Evolutionary conservation across 305 asterid genomes (phyloP).

Genomic region (Fraxinus greggii): DNA sequence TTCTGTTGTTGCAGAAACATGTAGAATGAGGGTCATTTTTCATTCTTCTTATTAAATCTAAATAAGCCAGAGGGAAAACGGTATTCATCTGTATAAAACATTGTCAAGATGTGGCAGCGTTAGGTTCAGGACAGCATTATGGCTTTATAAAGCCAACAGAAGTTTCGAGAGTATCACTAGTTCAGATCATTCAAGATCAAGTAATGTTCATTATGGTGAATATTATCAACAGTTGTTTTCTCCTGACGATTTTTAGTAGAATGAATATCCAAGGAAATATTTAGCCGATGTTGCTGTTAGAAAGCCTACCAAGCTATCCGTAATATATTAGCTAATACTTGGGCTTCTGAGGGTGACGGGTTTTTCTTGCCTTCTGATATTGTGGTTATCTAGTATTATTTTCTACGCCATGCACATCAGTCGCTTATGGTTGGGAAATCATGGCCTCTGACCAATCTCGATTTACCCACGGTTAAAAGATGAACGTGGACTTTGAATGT

Average conservation of each 20-base stretch:
- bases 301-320: background rate
- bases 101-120: slow-evolving; percentile 8
- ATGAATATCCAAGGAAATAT: background rate
- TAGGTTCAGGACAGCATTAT: slow-evolving; percentile 4
- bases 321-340: background rate
- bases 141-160: slow-evolving; percentile 4
- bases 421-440: background rate
- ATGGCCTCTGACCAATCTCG: background rate
- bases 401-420: background rate
- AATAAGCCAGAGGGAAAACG: slow-evolving; percentile 22
- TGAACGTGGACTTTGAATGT: background rate
- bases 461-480: background rate
- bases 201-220: slow-evolving; percentile 8
- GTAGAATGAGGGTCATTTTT: slow-evolving; percentile 9
- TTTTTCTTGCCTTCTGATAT: background rate
- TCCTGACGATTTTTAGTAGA: background rate
- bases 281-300: background rate
- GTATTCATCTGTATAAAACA: slow-evolving; percentile 20
- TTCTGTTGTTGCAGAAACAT: slow-evolving; percentile 5
- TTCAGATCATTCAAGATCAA: background rate
- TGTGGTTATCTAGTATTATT: background rate
- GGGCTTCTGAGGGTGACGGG: background rate
- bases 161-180: background rate
- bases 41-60: background rate
- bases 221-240: background rate